Evolutionary conservation across 768 basidiomycete genomes (phyloP), one percentile per base, ranked within the genome.

Genomic region (Mrakia blollopis): DNA sequence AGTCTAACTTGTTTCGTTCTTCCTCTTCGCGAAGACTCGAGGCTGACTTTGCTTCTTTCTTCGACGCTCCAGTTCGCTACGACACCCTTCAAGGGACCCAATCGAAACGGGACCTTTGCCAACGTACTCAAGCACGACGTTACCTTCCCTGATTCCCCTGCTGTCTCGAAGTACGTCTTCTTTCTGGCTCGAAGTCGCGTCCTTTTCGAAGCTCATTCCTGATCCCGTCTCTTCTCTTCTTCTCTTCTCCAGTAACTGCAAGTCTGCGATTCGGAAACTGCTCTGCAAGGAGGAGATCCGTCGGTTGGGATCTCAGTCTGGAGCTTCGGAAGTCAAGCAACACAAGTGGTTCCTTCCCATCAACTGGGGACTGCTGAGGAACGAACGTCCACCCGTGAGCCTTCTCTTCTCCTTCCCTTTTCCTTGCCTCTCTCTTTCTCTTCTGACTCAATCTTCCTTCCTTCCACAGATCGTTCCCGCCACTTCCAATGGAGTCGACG

Each of bases 261-360:
- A 94, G 84, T 93, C 95, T 79, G 89, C 92, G 83, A 87, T 99
- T 79, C 87, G 86, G 47, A 92, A 94, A 79, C 83, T 98, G 73
- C 85, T 99, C 81, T 92, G 92, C 87, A 99, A 99, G 86, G 90
- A 91, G 80, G 97, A 99, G 84, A 86, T 88, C 82, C 90, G 88
- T 75, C 88, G 97, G 78, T 84, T 98, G 52, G 97, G 97, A 63
- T 93, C 93, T 84, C 90, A 88, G 84, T 93, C 90, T 80, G 97
- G 97, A 37, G 97, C 97, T 75, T 96, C 94, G 82, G 97, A 99
- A 85, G 94, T 99, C 81, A 99, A 98, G 86, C 91, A 92, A 76
- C 97, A 98, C 88, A 94, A 93, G 83, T 99, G 97, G 97, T 99
- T 99, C 86, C 86, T 86, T 39, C 94, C 93, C 81, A 90, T 96